These are phyloP conservation scores for Macadamia tetraphylla DNA, from an alignment of 164 flowering plant genomes.

Conservation along the genomic window DNA sequence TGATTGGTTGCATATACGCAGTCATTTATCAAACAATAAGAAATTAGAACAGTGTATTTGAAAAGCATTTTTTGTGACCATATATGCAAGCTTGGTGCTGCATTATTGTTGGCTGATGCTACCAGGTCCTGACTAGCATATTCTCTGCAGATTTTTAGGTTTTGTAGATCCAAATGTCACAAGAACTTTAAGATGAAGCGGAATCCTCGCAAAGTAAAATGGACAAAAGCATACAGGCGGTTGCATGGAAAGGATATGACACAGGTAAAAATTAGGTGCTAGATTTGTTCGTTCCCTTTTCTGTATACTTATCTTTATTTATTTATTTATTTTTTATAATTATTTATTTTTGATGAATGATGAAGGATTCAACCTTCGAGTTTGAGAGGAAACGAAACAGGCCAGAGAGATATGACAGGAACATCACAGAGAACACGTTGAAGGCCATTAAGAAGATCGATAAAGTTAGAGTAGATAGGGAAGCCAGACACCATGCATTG, in stretches of 20 bases:
- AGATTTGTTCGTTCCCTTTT: neutral
- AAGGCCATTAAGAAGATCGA: neutral
- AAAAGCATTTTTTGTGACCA: too few relatives aligned
- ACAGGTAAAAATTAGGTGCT: conserved; percentile 36
- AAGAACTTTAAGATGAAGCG: conserved; percentile 97
- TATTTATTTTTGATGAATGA: too few relatives aligned
- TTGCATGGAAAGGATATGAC: conserved; percentile 93
- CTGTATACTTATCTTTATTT: neutral
- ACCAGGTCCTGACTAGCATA: neutral
- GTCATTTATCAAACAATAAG: too few relatives aligned
- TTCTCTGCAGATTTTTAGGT: conserved; percentile 60
- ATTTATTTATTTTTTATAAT: too few relatives aligned
- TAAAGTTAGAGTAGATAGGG: neutral
- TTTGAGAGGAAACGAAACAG: neutral
- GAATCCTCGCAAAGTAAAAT: conserved; percentile 88
- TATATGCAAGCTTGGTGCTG: neutral
- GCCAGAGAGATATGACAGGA: conserved; percentile 1
- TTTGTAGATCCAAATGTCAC: conserved; percentile 93
- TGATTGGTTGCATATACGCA: too few relatives aligned
- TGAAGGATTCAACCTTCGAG: neutral
- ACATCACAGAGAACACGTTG: neutral
- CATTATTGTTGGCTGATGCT: neutral
- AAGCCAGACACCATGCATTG: neutral
- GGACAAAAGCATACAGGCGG: conserved; percentile 89
- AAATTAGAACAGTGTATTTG: too few relatives aligned